Percentiles rank a stretch among this genome's conserved stretches.
Conservation (phyloP, 805 yeast genomes). For the Saccharomyces paradoxus region DNA sequence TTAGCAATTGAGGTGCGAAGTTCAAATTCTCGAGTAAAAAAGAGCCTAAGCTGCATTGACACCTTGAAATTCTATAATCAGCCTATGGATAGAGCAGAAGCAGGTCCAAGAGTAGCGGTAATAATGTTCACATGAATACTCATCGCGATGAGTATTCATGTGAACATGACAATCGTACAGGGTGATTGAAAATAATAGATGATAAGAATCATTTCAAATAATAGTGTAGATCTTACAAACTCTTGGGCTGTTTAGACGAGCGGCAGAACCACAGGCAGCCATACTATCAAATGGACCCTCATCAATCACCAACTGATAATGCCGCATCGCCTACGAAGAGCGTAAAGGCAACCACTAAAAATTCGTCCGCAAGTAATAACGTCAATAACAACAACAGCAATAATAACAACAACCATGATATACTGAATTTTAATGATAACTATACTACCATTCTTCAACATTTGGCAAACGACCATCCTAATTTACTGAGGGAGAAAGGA, state of each 20-base stretch:
- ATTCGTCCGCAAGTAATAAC: neutral
- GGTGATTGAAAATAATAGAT: neutral
- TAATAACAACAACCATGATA: slow-evolving; percentile 11
- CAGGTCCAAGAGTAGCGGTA: neutral
- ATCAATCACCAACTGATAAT: neutral
- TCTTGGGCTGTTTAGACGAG: neutral
- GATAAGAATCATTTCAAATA: neutral
- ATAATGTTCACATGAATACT: neutral
- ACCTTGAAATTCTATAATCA: too few relatives aligned
- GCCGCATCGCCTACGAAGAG: neutral
- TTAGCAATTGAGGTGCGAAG: too few relatives aligned
- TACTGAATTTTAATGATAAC: slow-evolving; percentile 22
- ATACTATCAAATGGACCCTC: neutral
- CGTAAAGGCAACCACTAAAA: neutral
- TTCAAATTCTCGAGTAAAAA: too few relatives aligned
- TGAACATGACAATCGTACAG: neutral
- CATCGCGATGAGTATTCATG: neutral
- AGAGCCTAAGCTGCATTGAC: too few relatives aligned
- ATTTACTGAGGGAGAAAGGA: slow-evolving; percentile 4
- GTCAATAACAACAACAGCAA: slow-evolving; percentile 1
- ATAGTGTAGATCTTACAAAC: neutral
- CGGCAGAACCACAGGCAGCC: neutral
- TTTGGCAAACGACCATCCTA: slow-evolving; percentile 15
- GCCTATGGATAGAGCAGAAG: neutral
- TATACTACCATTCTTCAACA: slow-evolving; percentile 21